Conservation (phyloP, 2,329 filamentous ascomycete genomes). For the Sclerotinia sclerotiorum region DNA sequence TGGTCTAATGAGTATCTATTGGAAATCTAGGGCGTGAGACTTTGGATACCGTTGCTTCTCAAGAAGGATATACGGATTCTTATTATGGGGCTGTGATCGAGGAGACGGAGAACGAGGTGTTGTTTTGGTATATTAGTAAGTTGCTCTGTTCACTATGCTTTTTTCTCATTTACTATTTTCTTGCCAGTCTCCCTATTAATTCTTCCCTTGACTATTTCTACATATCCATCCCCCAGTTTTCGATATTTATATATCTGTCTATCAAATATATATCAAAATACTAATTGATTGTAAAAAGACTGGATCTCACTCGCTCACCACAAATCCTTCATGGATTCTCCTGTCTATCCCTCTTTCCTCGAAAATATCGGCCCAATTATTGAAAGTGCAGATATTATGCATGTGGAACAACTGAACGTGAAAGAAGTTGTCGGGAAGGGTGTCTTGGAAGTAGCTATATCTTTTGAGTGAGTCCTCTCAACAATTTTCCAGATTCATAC, state of each 20-base stretch:
- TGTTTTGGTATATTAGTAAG: slow-evolving; percentile 20
- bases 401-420: slow-evolving; percentile 21
- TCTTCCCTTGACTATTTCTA: too few species aligned
- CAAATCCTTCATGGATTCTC: slow-evolving; percentile 43
- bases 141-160: neutral
- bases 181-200: neutral
- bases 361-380: slow-evolving; percentile 22
- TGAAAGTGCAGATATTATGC: slow-evolving; percentile 26
- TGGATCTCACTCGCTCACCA: slow-evolving; percentile 46
- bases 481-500: too few species aligned
- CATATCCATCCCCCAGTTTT: neutral
- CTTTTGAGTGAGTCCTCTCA: slow-evolving; percentile 22
- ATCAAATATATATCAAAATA: neutral
- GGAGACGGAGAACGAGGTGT: neutral
- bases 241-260: too few species aligned
- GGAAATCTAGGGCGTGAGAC: neutral
- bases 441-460: slow-evolving; percentile 30
- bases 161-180: neutral
- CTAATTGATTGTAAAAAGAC: neutral
- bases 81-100: slow-evolving; percentile 6
- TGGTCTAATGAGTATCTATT: neutral
- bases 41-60: neutral
- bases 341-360: slow-evolving; percentile 44
- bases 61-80: slow-evolving; percentile 14
- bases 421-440: neutral